These are phyloP conservation scores for Conidiobolus incongruus DNA, from an alignment of 371 early-diverging fungal species.

Conservation along the genomic window DNA sequence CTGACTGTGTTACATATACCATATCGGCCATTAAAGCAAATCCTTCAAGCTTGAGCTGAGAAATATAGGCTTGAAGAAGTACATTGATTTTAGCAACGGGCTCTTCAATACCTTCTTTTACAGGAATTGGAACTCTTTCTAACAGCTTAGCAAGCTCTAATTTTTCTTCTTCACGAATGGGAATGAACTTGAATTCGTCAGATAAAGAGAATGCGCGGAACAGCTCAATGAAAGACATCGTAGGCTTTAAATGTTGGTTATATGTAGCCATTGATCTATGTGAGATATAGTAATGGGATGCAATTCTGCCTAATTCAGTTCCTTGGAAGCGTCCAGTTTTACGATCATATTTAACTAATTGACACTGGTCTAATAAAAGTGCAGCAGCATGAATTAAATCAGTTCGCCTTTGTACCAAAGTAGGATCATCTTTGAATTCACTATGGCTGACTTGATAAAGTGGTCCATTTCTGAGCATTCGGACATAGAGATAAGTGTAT, in stretches of 20 bases:
- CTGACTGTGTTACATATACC: slow-evolving; percentile 91
- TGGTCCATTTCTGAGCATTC: slow-evolving; percentile 78
- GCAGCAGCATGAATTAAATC: slow-evolving; percentile 83
- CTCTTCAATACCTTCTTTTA: slow-evolving; percentile 77
- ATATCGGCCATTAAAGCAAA: slow-evolving; percentile 90
- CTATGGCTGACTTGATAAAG: slow-evolving; percentile 56
- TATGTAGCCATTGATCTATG: slow-evolving; percentile 79
- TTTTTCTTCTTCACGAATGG: slow-evolving; percentile 91
- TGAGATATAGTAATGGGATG: slow-evolving; percentile 85
- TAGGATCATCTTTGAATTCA: slow-evolving; percentile 61
- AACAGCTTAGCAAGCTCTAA: slow-evolving; percentile 72
- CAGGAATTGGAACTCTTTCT: slow-evolving; percentile 87
- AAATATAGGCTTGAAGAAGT: slow-evolving; percentile 85
- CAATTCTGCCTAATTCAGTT: slow-evolving; percentile 89
- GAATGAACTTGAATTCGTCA: slow-evolving; percentile 86
- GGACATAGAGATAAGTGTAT: slow-evolving; percentile 89
- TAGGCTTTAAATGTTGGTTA: slow-evolving; percentile 79
- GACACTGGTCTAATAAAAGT: slow-evolving; percentile 56
- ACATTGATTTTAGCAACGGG: slow-evolving; percentile 88
- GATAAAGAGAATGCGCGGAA: slow-evolving; percentile 76
- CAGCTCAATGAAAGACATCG: slow-evolving; percentile 78
- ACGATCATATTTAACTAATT: slow-evolving; percentile 79
- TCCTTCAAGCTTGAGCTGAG: slow-evolving; percentile 72
- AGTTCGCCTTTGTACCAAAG: slow-evolving; percentile 58
- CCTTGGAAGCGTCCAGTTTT: slow-evolving; percentile 68